Conservation (phyloP, 352 stramenopile species). For the Phytophthora foliorum region DNA sequence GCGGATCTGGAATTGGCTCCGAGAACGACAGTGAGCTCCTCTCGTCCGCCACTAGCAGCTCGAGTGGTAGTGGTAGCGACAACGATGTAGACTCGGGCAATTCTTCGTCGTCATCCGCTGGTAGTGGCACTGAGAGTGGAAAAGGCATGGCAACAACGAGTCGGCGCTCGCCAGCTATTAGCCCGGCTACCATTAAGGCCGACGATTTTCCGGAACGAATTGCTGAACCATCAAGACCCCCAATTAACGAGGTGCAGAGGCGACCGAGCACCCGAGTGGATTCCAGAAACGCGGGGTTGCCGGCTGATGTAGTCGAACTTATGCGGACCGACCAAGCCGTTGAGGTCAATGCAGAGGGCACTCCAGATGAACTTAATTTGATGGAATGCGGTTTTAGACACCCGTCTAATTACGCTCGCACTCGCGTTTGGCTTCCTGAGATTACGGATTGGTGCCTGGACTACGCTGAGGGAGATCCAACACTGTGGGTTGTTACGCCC, state of each 20-base stretch:
- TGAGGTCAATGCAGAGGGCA: constrained; percentile 56
- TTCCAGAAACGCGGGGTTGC: constrained; percentile 43
- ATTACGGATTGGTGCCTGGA: constrained; percentile 92
- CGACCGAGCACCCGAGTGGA: constrained; percentile 38
- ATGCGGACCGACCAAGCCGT: constrained; percentile 79
- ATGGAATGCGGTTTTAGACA: constrained; percentile 86
- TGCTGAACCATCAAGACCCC: constrained; percentile 17
- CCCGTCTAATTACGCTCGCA: constrained; percentile 63
- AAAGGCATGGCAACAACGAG: constrained; percentile 11
- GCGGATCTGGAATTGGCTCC: constrained; percentile 45
- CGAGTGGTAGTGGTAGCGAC: constrained; percentile 70
- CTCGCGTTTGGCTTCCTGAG: constrained; percentile 84
- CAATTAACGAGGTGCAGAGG: constrained; percentile 29
- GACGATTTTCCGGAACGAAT: constrained; percentile 5
- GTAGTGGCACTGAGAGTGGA: constrained; percentile 45
- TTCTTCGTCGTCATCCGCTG: constrained; percentile 49
- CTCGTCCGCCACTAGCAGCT: constrained; percentile 59
- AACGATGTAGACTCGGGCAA: constrained; percentile 47
- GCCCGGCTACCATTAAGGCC: not conserved
- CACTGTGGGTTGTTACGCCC: constrained; percentile 86
- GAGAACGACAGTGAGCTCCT: constrained; percentile 51
- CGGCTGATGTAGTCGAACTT: constrained; percentile 71
- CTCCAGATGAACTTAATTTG: constrained; percentile 75
- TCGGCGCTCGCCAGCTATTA: constrained; percentile 22
- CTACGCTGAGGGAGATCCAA: constrained; percentile 87